Percentiles rank a stretch among this genome's conserved stretches.
phyloP scores from a whole-genome alignment of 108 stramenopile genomes.

The Nitzschia palea region DNA sequence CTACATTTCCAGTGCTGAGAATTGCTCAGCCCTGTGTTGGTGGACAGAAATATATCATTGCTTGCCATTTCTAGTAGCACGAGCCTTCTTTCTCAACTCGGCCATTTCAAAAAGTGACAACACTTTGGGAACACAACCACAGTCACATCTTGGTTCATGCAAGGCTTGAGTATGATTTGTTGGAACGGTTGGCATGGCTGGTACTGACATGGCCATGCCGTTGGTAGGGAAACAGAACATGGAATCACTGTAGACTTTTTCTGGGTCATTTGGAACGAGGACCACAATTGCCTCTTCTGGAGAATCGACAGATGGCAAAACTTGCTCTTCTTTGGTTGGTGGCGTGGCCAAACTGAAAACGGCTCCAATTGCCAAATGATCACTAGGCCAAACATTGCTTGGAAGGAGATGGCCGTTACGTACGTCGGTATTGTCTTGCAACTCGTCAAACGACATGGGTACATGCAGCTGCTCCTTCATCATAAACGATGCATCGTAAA shows the following conservation, averaged over 20 bases:
- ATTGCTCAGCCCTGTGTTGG: no score
- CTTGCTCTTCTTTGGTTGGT: not conserved
- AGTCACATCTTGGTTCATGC: constrained; percentile 46
- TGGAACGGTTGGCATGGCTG: constrained; percentile 2
- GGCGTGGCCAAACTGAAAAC: constrained; percentile 30
- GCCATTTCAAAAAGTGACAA: constrained; percentile 84
- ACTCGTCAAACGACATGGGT: constrained; percentile 57
- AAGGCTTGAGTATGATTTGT: not conserved
- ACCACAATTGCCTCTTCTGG: no score
- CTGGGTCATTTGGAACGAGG: not conserved
- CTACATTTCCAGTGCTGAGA: no score
- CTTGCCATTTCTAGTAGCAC: not conserved
- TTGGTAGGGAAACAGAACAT: not conserved
- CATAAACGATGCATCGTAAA: constrained; percentile 49
- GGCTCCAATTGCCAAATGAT: constrained; percentile 84
- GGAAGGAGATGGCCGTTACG: constrained; percentile 75
- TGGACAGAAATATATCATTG: no score
- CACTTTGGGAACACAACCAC: constrained; percentile 73
- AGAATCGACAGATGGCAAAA: not conserved
- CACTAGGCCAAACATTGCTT: constrained; percentile 80
- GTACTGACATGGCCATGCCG: not conserved
- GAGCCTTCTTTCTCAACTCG: constrained; percentile 62
- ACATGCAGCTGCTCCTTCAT: constrained; percentile 50
- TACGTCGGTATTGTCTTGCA: constrained; percentile 42
- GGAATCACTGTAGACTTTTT: not conserved